phyloP scores from a whole-genome alignment of 2,329 filamentous ascomycete species.

The Colletotrichum caudatum region DNA sequence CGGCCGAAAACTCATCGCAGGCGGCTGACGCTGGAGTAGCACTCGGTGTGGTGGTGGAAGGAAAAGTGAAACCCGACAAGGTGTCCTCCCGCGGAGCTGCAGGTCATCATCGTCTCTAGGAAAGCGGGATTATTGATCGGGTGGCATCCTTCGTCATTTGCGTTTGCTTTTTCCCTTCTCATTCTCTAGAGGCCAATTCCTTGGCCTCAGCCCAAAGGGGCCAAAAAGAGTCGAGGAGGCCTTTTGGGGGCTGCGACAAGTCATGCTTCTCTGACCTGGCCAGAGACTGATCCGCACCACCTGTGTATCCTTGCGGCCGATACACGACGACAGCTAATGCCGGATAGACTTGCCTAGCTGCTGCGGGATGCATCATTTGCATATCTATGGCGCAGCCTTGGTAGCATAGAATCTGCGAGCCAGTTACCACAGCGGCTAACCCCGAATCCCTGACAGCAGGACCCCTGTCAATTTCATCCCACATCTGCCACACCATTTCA shows the following conservation, averaged over 20 bases:
- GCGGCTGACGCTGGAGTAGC: constrained; percentile 40
- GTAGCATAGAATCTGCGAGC: constrained; percentile 40
- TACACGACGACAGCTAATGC: constrained; percentile 42
- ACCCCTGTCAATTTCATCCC: constrained; percentile 38
- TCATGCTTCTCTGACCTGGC: constrained; percentile 32
- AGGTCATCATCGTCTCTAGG: constrained; percentile 42
- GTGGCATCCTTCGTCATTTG: constrained; percentile 38
- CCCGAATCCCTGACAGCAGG: constrained; percentile 37
- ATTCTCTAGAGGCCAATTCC: constrained; percentile 22
- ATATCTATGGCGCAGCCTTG: constrained; percentile 37
- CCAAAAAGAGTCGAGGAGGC: constrained; percentile 2
- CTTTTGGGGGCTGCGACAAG: constrained; percentile 34
- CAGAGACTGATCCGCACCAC: constrained; percentile 40
- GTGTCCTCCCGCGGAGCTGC: constrained; percentile 36
- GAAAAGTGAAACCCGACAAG: constrained; percentile 35
- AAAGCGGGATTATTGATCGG: constrained; percentile 24
- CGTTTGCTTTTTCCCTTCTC: constrained; percentile 30
- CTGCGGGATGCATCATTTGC: constrained; percentile 42
- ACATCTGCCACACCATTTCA: constrained; percentile 42
- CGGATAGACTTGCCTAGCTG: constrained; percentile 42
- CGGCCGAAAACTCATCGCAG: constrained; percentile 30
- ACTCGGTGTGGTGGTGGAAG: constrained; percentile 43
- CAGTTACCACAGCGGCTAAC: constrained; percentile 40
- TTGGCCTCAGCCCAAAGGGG: constrained; percentile 24
- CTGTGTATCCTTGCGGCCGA: constrained; percentile 36